These are phyloP conservation scores for Cytauxzoon felis DNA, from an alignment of 169 alveolate species.

Conservation along the genomic window DNA sequence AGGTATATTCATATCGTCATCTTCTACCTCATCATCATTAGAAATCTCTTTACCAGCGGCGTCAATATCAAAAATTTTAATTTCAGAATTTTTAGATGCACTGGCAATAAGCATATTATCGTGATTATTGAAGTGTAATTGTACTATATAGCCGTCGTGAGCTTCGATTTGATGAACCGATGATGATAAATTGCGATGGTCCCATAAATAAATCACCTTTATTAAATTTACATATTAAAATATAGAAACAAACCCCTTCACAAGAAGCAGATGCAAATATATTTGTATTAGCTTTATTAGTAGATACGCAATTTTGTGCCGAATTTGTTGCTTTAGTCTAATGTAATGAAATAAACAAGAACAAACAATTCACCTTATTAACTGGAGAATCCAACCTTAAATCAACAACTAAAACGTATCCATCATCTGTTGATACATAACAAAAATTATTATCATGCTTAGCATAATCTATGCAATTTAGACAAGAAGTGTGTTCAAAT, in stretches of 20 bases:
- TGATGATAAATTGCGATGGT: conserved; percentile 22
- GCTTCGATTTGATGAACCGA: conserved; percentile 51
- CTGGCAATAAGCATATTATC: conserved; percentile 35
- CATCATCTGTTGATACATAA: conserved; percentile 56
- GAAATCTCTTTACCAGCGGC: conserved; percentile 23
- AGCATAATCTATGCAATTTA: conserved; percentile 45
- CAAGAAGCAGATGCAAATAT: conserved; percentile 56
- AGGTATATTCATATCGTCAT: conserved; percentile 35
- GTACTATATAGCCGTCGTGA: conserved; percentile 41
- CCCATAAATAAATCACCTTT: conserved; percentile 60
- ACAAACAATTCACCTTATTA: background rate
- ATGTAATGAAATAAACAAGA: background rate
- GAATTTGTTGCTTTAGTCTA: conserved; percentile 27
- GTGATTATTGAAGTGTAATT: conserved; percentile 44
- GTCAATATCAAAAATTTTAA: conserved; percentile 51
- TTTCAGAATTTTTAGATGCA: conserved; percentile 55
- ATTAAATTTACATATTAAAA: background rate
- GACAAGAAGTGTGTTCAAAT: conserved; percentile 28
- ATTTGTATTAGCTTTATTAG: conserved; percentile 30
- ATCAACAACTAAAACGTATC: conserved; percentile 24
- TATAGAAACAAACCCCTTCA: conserved; percentile 32
- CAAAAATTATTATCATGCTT: conserved; percentile 14
- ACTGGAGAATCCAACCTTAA: background rate
- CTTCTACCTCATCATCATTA: conserved; percentile 18
- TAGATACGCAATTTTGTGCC: conserved; percentile 45